These are phyloP conservation scores for Climacium dendroides DNA, from an alignment of 225 moss, liverwort and hornwort species.

Conservation along the genomic window DNA sequence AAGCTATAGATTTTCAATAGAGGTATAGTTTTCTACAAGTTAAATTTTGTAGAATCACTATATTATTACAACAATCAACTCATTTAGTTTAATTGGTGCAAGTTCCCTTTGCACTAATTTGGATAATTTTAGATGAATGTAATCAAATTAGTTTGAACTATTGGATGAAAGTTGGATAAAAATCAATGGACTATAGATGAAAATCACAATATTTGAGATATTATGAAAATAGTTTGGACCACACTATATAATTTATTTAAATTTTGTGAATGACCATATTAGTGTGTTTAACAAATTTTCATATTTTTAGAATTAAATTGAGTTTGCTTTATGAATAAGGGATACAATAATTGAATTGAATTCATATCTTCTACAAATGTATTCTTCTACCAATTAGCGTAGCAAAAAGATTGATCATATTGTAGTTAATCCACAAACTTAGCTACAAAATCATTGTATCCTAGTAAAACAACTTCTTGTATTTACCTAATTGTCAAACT, in stretches of 20 bases:
- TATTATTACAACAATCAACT: not conserved
- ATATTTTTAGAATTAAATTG: not conserved
- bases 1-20: not conserved
- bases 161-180: not conserved
- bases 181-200: not conserved
- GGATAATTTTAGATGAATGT: not conserved
- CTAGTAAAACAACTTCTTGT: not conserved
- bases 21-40: rapidly evolving
- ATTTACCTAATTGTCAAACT: not conserved
- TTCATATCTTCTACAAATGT: no score
- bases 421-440: not conserved
- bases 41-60: no score
- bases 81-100: not conserved
- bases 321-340: rapidly evolving
- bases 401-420: not conserved
- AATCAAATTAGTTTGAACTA: not conserved
- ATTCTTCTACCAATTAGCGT: no score
- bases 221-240: not conserved
- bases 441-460: not conserved
- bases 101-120: not conserved
- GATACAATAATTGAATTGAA: rapidly evolving
- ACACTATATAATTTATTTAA: not conserved
- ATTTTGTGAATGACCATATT: not conserved
- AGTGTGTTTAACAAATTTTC: rapidly evolving
- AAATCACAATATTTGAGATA: not conserved